Evolutionary conservation across 2,329 filamentous ascomycete species (phyloP).

Genomic region (Sporothrix mexicana): DNA sequence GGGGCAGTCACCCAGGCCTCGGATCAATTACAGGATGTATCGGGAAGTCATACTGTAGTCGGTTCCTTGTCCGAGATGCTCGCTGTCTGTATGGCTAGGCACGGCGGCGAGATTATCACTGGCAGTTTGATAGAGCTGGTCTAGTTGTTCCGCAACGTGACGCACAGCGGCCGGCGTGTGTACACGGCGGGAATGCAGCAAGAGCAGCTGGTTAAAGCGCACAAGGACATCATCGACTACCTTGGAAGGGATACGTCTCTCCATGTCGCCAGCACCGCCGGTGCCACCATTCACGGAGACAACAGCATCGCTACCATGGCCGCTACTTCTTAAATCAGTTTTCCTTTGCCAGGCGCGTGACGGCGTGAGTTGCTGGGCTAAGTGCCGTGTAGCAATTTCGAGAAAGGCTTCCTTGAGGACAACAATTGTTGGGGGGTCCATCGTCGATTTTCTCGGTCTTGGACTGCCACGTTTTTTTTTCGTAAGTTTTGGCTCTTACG

Average conservation of each 20-base stretch:
- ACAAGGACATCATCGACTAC: conserved; percentile 62
- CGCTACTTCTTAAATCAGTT: conserved; percentile 46
- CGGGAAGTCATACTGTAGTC: conserved; percentile 58
- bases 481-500: too few relatives aligned
- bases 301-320: conserved; percentile 41
- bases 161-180: conserved; percentile 72
- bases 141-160: conserved; percentile 75
- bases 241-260: conserved; percentile 51
- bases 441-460: background rate
- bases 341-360: conserved; percentile 59
- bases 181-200: conserved; percentile 68
- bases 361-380: conserved; percentile 64
- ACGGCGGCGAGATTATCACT: conserved; percentile 44
- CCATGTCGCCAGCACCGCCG: conserved; percentile 38
- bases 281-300: background rate
- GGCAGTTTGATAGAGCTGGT: conserved; percentile 60
- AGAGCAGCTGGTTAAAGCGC: conserved; percentile 65
- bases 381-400: conserved; percentile 64
- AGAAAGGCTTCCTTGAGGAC: conserved; percentile 70
- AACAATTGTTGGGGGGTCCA: conserved; percentile 59
- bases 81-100: background rate
- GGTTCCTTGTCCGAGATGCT: conserved; percentile 44
- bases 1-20: too few relatives aligned
- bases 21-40: conserved; percentile 32
- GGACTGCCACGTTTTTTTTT: background rate